Evolutionary conservation across 345 rosid genomes (phyloP), one percentile per base, ranked within the genome.

Genomic region (Sisymbrium irio): DNA sequence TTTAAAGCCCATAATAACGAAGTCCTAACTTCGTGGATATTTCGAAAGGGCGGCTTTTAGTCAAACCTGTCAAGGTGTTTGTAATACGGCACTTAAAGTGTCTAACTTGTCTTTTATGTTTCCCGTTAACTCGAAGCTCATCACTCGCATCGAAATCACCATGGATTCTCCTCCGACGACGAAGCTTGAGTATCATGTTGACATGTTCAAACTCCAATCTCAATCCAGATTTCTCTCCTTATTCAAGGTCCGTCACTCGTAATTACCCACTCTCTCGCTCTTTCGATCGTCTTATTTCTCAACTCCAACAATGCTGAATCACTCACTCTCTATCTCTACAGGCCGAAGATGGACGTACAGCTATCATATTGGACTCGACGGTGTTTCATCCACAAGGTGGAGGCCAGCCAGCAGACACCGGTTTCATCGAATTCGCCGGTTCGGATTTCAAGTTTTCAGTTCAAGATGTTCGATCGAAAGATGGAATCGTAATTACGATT

Each of bases 381-480:
- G 81, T 93, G 54, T 93, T 93, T 79, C 88, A 93, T 65, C 98
- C 98, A 18, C 98, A 93, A 85, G 98, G 98, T 18, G 98, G 98
- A 2, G 97, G 97, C 37, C 97, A 93, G 78, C 98, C 96, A 0
- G 75, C 96, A 0, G 98, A 93, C 71, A 85, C 84, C 7, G 98
- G 98, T 35, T 66, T 77, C 40, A 77, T 93, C 67, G 27, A 62
- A 11, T 40, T 67, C 65, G 9, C 69, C 9, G 79, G 64, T 77
- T 80, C 78, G 10, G 74, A 69, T 28, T 37, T 47, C 76, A 86
- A 82, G 40, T 88, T 88, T 71, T 56, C 79, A 15, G 92, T 93
- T 30, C 89, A 82, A 51, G 95, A 90, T 82, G 98, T 88, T 85
- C 87, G 97, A 79, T 85, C 82, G 30, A 88, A 70, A 83, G 88